Conservation (phyloP, 768 basidiomycete genomes). For the Tricholoma sp. region DNA sequence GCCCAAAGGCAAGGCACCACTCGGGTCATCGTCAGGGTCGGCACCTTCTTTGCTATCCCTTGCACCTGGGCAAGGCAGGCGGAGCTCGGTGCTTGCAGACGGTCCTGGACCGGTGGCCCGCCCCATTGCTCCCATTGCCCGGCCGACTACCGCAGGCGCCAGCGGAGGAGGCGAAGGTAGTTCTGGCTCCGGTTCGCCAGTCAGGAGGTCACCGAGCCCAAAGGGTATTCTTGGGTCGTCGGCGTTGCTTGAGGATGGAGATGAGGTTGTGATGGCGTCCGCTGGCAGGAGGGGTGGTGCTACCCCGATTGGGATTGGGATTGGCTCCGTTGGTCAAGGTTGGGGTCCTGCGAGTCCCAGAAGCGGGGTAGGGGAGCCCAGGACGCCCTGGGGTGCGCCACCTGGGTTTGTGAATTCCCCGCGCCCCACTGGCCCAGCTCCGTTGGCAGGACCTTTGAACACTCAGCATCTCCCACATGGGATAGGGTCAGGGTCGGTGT, state of each 20-base stretch:
- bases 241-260: conserved; percentile 73
- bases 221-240: conserved; percentile 74
- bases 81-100: conserved; percentile 35
- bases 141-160: conserved; percentile 38
- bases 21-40: conserved; percentile 26
- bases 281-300: conserved; percentile 40
- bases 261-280: conserved; percentile 59
- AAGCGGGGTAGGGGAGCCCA: conserved; percentile 29
- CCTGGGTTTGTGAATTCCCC: conserved; percentile 39
- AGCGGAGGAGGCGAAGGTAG: conserved; percentile 50
- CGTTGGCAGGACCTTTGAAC: conserved; percentile 21
- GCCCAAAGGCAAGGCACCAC: conserved; percentile 38
- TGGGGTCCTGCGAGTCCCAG: conserved; percentile 50
- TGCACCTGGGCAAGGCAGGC: conserved; percentile 44
- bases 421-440: conserved; percentile 29
- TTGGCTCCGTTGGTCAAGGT: conserved; percentile 33
- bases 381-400: conserved; percentile 32
- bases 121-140: conserved; percentile 65
- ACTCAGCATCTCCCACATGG: conserved; percentile 19
- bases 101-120: conserved; percentile 60
- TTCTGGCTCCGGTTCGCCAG: conserved; percentile 59
- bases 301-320: conserved; percentile 24
- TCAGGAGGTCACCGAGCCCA: conserved; percentile 43
- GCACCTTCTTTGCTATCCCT: conserved; percentile 33
- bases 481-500: conserved; percentile 28